A percentile compares a stretch with the other conserved stretches of the same genome.
phyloP scores from a whole-genome alignment of 208 protist genomes.

The Acanthamoeba royreba region DNA sequence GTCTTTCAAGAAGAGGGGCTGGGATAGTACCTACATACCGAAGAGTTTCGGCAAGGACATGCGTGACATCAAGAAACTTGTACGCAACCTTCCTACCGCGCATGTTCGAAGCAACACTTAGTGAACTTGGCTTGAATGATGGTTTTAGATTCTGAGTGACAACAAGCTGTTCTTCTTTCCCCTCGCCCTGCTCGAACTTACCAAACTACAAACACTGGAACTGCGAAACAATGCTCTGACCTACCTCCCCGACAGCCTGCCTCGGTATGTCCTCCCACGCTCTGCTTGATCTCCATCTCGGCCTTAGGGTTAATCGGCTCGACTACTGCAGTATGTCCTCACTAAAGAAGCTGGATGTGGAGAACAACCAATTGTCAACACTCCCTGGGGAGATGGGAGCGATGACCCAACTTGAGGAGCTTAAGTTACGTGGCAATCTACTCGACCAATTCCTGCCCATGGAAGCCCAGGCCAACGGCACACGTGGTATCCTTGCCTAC shows the following conservation, averaged over 20 bases:
- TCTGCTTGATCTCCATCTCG: background rate
- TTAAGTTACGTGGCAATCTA: constrained; percentile 13
- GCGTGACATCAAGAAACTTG: background rate
- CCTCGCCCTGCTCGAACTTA: constrained; percentile 16
- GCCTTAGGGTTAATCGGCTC: too few species aligned
- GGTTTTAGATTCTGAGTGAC: constrained; percentile 14
- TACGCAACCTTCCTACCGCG: background rate
- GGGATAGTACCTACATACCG: constrained; percentile 16
- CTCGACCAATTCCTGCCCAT: constrained; percentile 21
- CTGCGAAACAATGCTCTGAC: constrained; percentile 23
- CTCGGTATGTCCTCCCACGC: background rate
- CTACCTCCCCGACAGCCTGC: background rate
- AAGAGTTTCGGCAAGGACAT: constrained; percentile 42
- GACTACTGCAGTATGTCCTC: background rate
- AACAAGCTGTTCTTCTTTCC: constrained; percentile 48
- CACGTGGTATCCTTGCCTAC: constrained; percentile 22
- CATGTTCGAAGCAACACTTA: background rate
- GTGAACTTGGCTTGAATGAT: too few species aligned
- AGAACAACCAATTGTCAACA: constrained; percentile 12
- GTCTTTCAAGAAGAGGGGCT: constrained; percentile 3
- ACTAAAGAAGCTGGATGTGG: constrained; percentile 32
- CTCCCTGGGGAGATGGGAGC: constrained; percentile 29
- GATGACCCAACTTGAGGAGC: constrained; percentile 31
- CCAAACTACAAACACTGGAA: background rate
- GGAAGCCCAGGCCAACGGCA: constrained; percentile 37